Conservation (phyloP, 805 yeast genomes). For the Spathaspora girioi region DNA sequence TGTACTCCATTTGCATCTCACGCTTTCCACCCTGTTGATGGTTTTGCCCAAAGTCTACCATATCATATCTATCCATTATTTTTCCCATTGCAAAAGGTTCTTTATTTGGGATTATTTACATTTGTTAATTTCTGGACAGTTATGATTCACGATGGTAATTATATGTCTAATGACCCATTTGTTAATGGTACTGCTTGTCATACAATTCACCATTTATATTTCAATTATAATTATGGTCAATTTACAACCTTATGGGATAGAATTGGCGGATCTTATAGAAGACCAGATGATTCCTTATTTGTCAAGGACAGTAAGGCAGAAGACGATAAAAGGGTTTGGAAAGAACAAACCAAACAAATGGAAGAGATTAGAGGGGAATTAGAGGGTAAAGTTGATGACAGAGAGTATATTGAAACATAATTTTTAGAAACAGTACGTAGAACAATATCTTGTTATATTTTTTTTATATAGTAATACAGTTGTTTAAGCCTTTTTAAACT, state of each 20-base stretch:
- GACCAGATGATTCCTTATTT: slow-evolving; percentile 84
- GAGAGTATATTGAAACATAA: slow-evolving; percentile 53
- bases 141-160: slow-evolving; percentile 97
- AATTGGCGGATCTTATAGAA: slow-evolving; percentile 87
- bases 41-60: slow-evolving; percentile 88
- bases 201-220: slow-evolving; percentile 93
- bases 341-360: slow-evolving; percentile 65
- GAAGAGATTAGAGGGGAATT: slow-evolving; percentile 74
- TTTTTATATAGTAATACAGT: background rate
- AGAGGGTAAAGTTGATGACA: slow-evolving; percentile 74
- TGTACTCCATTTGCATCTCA: slow-evolving; percentile 98
- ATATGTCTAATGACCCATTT: slow-evolving; percentile 86
- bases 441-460: background rate
- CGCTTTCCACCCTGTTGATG: slow-evolving; percentile 98
- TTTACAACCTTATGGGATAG: slow-evolving; percentile 98
- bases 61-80: slow-evolving; percentile 89
- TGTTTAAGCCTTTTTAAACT: background rate
- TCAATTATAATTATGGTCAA: slow-evolving; percentile 97
- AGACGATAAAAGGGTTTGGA: slow-evolving; percentile 62
- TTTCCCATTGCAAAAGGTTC: slow-evolving; percentile 87
- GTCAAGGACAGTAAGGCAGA: slow-evolving; percentile 48
- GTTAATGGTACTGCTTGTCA: slow-evolving; percentile 98
- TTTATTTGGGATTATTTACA: slow-evolving; percentile 77
- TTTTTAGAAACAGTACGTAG: background rate
- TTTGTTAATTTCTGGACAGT: slow-evolving; percentile 98